A percentile compares a stretch with the other conserved stretches of the same genome.
phyloP scores from a whole-genome alignment of 1,284 basidiomycete species.

The Pyrrhoderma noxium region DNA sequence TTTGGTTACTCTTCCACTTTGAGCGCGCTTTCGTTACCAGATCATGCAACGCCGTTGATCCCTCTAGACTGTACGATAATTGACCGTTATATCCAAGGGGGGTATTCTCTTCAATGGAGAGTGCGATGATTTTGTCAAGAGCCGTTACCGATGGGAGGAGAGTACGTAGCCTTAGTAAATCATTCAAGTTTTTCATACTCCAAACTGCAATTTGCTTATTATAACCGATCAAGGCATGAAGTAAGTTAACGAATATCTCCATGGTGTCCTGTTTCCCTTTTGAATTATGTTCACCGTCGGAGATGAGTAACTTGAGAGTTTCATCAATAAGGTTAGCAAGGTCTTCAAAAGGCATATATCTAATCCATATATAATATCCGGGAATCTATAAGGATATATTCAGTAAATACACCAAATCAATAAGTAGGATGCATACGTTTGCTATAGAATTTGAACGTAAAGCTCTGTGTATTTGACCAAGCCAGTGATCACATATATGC shows the following conservation, averaged over 20 bases:
- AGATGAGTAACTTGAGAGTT: neutral
- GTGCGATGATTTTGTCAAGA: constrained; percentile 8
- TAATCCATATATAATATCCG: constrained; percentile 4
- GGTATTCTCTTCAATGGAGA: constrained; percentile 3
- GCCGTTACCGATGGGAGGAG: neutral
- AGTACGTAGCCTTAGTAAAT: constrained; percentile 2
- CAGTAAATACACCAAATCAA: neutral
- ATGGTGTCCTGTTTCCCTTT: too few species aligned
- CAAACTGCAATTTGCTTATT: constrained; percentile 1
- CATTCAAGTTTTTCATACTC: constrained; percentile 3
- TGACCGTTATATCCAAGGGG: constrained; percentile 15
- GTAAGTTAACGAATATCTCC: neutral
- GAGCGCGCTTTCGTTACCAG: constrained; percentile 7
- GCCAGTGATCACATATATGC: constrained; percentile 28
- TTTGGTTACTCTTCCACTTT: constrained; percentile 3
- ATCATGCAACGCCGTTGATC: neutral
- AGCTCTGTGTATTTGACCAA: neutral
- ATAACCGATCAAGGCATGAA: neutral
- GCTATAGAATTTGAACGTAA: neutral
- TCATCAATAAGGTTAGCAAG: constrained; percentile 6
- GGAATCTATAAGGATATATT: constrained; percentile 1
- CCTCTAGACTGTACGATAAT: neutral
- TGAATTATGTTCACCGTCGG: too few species aligned
- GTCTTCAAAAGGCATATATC: constrained; percentile 8
- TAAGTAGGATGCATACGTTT: neutral